Base-by-base conservation (phyloP, 1,284 basidiomycete genomes). In the Exsudoporus floridanus region DNA sequence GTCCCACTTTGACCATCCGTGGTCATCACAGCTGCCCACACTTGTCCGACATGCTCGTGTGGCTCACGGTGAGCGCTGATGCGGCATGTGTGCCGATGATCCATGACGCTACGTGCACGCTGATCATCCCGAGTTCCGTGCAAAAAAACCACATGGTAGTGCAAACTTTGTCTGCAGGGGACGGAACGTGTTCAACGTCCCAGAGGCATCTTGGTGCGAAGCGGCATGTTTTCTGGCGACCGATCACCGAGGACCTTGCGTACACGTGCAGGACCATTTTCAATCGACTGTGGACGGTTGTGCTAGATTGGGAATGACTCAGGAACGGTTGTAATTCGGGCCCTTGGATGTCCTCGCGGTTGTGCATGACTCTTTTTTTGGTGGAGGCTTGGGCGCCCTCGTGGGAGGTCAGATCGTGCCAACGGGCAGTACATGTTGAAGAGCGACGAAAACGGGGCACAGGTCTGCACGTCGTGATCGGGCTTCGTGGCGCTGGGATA, bases 401-500 rank as follows among this genome's bases (percentile, higher is more conserved):
- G 52, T 61, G 60, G 38, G 35, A 37, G 16, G 44, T 60, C 60
- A 58, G 60, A 35, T 53, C 12, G 7, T 30, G 28, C 6, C 28
- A 30, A 13, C 28, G 28, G 16, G 23, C 12, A 19, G 28, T 6
- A 34, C 54, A 38, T 33, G 42, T 46, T 23, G 28, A 21, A 25
- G 34, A 27, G 40, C n/a, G 23, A 36, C 37, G 30, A 21, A 23
- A 23, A 18, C 25, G 28, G n/a, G 25, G 21, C 10, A 28, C 19
- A 21, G 28, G 28, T 30, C 28, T 37, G 44, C 44, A 54, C 16
- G 50, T 42, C 57, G 23, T 62, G 60, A 62, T 62, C 60, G 41
- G 53, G 23, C 27, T 28, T 25, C 19, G 34, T 25, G 30, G 39
- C 27, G n/a, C n/a, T n/a, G n/a, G n/a, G 19, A 43, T 51, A 27